A percentile compares a stretch with the other conserved stretches of the same genome.
Conservation (phyloP, 139 green algal genomes). For the Chlorokybus atmophyticus region DNA sequence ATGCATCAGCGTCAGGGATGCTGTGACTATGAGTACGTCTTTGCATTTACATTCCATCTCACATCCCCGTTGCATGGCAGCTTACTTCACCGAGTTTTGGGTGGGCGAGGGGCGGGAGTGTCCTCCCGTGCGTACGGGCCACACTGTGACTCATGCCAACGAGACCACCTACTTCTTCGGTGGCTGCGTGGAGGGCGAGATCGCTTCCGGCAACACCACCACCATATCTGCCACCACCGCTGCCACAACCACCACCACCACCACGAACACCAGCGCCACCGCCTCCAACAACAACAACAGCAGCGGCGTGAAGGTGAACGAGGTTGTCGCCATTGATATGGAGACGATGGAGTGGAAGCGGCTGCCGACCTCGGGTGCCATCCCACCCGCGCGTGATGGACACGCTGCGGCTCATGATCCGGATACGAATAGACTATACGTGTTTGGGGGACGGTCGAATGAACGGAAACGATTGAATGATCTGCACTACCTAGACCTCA, state of each 20-base stretch:
- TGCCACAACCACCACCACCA: too few relatives aligned
- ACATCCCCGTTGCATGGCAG: too few relatives aligned
- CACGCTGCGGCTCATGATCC: constrained; percentile 38
- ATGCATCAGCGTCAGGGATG: too few relatives aligned
- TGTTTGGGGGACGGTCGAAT: constrained; percentile 60
- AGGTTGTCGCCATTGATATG: constrained; percentile 60
- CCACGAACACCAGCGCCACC: too few relatives aligned
- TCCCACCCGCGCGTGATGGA: constrained; percentile 38
- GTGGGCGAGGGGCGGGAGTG: constrained; percentile 29
- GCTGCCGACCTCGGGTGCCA: constrained; percentile 45
- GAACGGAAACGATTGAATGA: constrained; percentile 54
- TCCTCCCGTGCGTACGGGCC: constrained; percentile 49
- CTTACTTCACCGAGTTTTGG: constrained; percentile 38
- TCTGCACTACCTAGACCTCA: constrained; percentile 34
- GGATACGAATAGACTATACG: constrained; percentile 47
- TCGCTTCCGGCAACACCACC: too few relatives aligned
- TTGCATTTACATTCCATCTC: too few relatives aligned
- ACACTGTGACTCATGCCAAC: constrained; percentile 42
- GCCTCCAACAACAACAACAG: too few relatives aligned
- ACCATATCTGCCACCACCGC: too few relatives aligned
- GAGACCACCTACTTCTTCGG: constrained; percentile 60
- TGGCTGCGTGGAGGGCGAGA: constrained; percentile 45
- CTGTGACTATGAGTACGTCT: too few relatives aligned
- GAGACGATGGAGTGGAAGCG: constrained; percentile 68
- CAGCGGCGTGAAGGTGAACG: constrained; percentile 27